Conservation (phyloP, 768 basidiomycete genomes). For the Leccinum barrowsii region DNA sequence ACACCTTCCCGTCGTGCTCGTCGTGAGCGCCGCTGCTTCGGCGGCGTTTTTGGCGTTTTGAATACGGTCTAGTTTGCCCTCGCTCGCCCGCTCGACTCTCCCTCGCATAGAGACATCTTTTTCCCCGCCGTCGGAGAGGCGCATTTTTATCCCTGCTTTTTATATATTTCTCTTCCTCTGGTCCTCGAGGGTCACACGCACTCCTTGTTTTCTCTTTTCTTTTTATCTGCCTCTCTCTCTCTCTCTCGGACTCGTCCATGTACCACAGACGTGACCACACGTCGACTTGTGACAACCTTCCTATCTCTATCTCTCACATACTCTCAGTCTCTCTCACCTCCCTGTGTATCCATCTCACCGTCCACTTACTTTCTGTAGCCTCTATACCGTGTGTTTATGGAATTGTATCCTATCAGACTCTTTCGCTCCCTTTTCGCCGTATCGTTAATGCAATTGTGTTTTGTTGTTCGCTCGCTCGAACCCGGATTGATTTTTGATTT, state of each 20-base stretch:
- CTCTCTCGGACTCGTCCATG: background rate
- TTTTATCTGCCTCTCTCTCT: background rate
- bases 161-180: background rate
- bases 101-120: background rate
- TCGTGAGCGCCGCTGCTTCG: slow-evolving; percentile 4
- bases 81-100: background rate
- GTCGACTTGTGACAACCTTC: background rate
- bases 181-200: background rate
- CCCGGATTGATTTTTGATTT: too few species aligned
- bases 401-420: background rate
- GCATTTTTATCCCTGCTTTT: background rate
- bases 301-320: background rate
- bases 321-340: background rate
- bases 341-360: background rate
- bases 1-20: background rate
- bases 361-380: background rate
- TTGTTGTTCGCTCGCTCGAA: background rate
- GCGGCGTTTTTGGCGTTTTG: background rate
- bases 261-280: background rate
- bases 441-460: background rate
- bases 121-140: background rate
- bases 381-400: background rate
- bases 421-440: background rate
- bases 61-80: background rate
- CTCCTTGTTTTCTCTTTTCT: background rate